phyloP scores from a whole-genome alignment of 306 rosid species.

The Castanea crenata region DNA sequence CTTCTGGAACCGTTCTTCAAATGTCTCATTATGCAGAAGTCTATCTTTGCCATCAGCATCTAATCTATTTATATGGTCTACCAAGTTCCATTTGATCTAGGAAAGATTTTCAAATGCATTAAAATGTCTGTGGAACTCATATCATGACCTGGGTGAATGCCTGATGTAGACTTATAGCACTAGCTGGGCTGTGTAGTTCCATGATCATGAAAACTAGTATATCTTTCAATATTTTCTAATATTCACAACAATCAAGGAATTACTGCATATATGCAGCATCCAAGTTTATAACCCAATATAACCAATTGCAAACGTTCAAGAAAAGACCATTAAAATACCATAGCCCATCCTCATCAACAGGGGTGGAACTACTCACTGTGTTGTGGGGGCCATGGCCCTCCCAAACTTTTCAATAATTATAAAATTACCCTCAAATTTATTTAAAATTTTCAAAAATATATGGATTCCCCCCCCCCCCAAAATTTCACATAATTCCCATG shows the following conservation, averaged over 20 bases:
- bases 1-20: background rate
- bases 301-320: conserved; percentile 6
- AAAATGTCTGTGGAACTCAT: background rate
- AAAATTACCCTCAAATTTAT: too few species aligned
- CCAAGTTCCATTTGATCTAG: background rate
- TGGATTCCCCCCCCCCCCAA: too few species aligned
- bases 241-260: background rate
- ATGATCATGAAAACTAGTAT: background rate
- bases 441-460: too few species aligned
- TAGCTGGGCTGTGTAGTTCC: background rate
- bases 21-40: background rate
- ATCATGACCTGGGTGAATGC: background rate
- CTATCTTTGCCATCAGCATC: background rate
- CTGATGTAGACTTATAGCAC: background rate
- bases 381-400: too few species aligned
- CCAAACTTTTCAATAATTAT: too few species aligned
- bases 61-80: background rate
- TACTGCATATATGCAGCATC: background rate
- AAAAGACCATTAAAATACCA: background rate
- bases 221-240: background rate
- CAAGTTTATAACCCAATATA: background rate
- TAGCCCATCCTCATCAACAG: background rate
- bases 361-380: too few species aligned
- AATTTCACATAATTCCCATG: too few species aligned
- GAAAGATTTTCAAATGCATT: background rate